Evolutionary conservation across 305 asterid species (phyloP).

Genomic region (Euphrasia arctica): DNA sequence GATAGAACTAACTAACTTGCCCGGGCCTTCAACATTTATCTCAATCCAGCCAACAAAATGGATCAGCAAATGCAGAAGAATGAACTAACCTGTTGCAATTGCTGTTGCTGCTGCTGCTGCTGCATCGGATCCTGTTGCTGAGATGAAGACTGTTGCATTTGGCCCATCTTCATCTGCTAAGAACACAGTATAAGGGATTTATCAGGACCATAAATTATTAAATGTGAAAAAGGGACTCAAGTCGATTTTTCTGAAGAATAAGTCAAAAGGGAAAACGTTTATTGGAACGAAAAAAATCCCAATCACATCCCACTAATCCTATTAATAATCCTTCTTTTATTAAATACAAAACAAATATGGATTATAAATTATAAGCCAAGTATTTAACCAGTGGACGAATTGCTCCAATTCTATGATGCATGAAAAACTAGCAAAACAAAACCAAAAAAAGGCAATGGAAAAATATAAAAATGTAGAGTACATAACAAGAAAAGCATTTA

Average conservation of each 20-base stretch:
- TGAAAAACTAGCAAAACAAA: too few relatives aligned
- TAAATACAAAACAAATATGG: too few relatives aligned
- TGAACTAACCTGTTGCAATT: conserved; percentile 16
- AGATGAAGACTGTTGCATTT: conserved; percentile 17
- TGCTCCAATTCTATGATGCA: too few relatives aligned
- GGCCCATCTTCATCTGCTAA: conserved; percentile 16
- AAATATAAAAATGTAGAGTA: too few relatives aligned
- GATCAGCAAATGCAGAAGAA: conserved; percentile 15
- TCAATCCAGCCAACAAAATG: conserved; percentile 20
- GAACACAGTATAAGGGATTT: not conserved
- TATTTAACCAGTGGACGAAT: too few relatives aligned
- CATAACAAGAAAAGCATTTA: too few relatives aligned
- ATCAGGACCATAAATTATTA: not conserved
- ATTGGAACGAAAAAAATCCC: not conserved
- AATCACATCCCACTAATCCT: not conserved
- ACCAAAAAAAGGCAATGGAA: too few relatives aligned
- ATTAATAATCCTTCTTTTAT: too few relatives aligned
- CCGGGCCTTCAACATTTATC: conserved; percentile 7
- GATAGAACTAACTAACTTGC: not conserved
- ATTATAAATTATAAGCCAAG: too few relatives aligned
- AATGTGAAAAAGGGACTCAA: not conserved
- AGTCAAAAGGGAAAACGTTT: not conserved
- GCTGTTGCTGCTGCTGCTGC: conserved; percentile 7
- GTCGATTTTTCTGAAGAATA: not conserved
- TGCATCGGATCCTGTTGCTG: conserved; percentile 15